A percentile compares a stretch with the other conserved stretches of the same genome.
Evolutionary conservation across 106 monocot species (phyloP).

Genomic region (Dendrobium chrysotoxum): DNA sequence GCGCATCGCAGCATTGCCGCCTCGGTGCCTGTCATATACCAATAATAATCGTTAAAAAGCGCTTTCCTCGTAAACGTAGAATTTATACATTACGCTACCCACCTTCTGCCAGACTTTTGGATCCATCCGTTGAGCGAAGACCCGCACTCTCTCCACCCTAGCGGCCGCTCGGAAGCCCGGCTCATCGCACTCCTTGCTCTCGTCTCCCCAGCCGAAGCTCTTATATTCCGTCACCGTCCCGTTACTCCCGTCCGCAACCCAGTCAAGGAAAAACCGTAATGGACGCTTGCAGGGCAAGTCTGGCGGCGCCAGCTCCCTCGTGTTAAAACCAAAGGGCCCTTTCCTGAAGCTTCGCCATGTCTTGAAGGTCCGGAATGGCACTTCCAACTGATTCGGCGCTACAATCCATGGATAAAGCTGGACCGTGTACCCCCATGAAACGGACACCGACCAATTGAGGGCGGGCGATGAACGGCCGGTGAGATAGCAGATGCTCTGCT

Average conservation of each 20-base stretch:
- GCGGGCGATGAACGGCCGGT: background rate
- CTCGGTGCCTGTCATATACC: slow-evolving; percentile 56
- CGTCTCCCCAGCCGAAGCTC: background rate
- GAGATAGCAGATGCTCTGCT: slow-evolving; percentile 75
- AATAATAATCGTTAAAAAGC: background rate
- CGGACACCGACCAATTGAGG: slow-evolving; percentile 62
- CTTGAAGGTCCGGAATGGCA: slow-evolving; percentile 52
- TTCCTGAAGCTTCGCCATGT: slow-evolving; percentile 46
- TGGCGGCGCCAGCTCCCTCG: slow-evolving; percentile 14
- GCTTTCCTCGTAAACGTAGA: no score
- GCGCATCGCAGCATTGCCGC: slow-evolving; percentile 60
- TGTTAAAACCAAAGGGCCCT: slow-evolving; percentile 85
- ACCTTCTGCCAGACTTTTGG: slow-evolving; percentile 44
- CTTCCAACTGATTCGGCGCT: slow-evolving; percentile 29
- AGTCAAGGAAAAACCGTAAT: slow-evolving; percentile 35
- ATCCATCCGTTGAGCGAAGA: slow-evolving; percentile 44
- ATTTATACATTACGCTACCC: background rate
- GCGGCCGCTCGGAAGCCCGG: slow-evolving; percentile 23
- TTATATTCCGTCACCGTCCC: slow-evolving; percentile 34
- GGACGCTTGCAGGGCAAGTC: slow-evolving; percentile 37
- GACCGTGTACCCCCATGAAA: slow-evolving; percentile 84
- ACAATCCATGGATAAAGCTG: slow-evolving; percentile 53
- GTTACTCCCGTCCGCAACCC: slow-evolving; percentile 9
- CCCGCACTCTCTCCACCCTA: slow-evolving; percentile 35
- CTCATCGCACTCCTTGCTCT: background rate